Percentiles rank a stretch among this genome's conserved stretches.
These are phyloP conservation scores for Aureobasidium leucospermi DNA, from an alignment of 2,329 filamentous ascomycete species.

Conservation along the genomic window DNA sequence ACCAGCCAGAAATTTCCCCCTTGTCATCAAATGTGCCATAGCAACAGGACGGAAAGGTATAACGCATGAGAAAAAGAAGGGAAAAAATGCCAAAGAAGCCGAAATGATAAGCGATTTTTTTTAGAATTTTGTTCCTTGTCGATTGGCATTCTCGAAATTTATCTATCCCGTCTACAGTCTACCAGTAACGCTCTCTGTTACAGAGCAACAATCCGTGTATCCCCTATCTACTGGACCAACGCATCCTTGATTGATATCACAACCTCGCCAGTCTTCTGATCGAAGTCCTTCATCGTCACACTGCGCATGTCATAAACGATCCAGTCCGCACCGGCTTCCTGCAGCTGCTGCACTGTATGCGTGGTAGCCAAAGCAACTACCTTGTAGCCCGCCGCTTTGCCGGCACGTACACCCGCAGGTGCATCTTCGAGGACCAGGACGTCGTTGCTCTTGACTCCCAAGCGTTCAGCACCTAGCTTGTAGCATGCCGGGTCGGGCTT, in stretches of 20 bases:
- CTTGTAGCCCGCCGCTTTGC: conserved; percentile 77
- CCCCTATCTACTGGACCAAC: conserved; percentile 30
- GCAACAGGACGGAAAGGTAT: not conserved
- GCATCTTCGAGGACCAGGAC: conserved; percentile 84
- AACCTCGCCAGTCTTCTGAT: conserved; percentile 50
- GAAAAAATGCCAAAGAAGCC: not conserved
- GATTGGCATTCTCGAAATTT: not conserved
- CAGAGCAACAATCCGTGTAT: not conserved
- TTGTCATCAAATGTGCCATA: conserved; percentile 1
- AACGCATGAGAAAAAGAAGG: not conserved
- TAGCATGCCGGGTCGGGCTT: conserved; percentile 47
- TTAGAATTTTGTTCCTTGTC: not conserved
- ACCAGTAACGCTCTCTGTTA: not conserved
- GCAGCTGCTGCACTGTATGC: conserved; percentile 65
- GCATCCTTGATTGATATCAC: conserved; percentile 62
- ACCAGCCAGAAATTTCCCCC: not conserved
- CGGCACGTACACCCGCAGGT: conserved; percentile 74
- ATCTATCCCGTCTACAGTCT: not conserved
- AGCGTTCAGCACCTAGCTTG: conserved; percentile 34
- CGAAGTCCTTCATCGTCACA: conserved; percentile 53
- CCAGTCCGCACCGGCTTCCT: conserved; percentile 76
- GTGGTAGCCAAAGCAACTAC: conserved; percentile 82
- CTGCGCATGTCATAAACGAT: conserved; percentile 73
- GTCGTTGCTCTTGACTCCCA: conserved; percentile 26
- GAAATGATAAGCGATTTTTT: not conserved